Base-by-base conservation (phyloP, 352 stramenopile species). In the Aphanomyces euteiches region DNA sequence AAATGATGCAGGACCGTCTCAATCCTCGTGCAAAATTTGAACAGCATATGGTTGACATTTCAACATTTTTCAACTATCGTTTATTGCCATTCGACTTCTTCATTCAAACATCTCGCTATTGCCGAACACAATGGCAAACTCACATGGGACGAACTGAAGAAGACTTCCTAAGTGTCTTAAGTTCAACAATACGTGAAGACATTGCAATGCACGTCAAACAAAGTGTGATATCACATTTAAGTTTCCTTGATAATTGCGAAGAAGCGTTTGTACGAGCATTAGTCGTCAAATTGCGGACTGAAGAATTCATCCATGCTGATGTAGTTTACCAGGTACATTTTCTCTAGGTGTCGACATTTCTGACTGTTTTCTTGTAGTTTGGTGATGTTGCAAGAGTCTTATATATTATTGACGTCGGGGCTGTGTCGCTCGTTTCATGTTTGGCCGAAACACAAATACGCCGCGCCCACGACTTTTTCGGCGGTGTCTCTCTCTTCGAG, bases 191-290 rank as follows among this genome's bases (percentile, higher is more conserved):
- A 12, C 41, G 43, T 8, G 59, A 67, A 40, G 59, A 67, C 21
- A 67, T 67, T 67, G 59, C 59, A 5, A 67, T 67, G 59, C 38
- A 56, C n/a, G 59, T 67, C 15, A 67, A 67, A 45, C 59, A 50
- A 12, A 67, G 38, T 36, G 43, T 67, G 38, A 28, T 67, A 13
- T 12, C n/a, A 17, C 54, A 19, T 28, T n/a, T 67, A 19, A 56
- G 15, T 12, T 67, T 67, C 43, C 40, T 67, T 7, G 15, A 21
- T 19, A 56, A 4, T 5, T 17, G 15, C 59, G 38, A 67, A 21
- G 59, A 67, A 56, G 59, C 56, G 15, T 67, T 67, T 67, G 40
- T 56, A 4, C 59, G 59, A 12, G 39, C 59, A 28, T 36, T 67
- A 3, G 59, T 67, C 17, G 56, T 45, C 7, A 43, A 56, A 40